phyloP scores from a whole-genome alignment of 305 asterid genomes.

The Plantago coronopus region DNA sequence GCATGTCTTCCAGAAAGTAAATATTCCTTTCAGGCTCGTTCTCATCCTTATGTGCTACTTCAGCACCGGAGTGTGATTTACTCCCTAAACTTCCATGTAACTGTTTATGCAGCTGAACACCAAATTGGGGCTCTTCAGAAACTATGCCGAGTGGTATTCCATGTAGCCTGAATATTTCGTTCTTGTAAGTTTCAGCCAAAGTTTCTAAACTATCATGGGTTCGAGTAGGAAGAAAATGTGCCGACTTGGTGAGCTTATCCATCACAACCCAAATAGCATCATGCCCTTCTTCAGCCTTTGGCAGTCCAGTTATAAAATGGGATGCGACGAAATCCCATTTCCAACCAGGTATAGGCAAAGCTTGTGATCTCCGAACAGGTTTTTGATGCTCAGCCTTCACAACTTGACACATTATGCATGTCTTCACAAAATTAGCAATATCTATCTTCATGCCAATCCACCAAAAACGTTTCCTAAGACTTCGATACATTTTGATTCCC shows the following conservation, averaged over 20 bases:
- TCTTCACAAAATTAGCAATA: not conserved
- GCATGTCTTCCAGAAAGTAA: too few species aligned
- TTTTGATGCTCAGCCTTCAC: not conserved
- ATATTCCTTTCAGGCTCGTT: too few species aligned
- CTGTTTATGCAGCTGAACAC: too few species aligned
- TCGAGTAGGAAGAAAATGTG: not conserved
- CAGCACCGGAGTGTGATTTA: too few species aligned
- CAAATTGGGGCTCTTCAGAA: too few species aligned
- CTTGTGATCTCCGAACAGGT: not conserved
- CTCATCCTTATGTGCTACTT: too few species aligned
- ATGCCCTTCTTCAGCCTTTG: not conserved
- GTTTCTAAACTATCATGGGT: too few species aligned
- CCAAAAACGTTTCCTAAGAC: not conserved
- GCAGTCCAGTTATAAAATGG: not conserved
- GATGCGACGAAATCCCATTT: not conserved
- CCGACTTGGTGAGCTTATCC: not conserved
- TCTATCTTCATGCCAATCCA: conserved; percentile 8
- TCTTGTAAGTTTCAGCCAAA: too few species aligned
- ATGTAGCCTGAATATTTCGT: too few species aligned
- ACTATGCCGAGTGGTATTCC: too few species aligned
- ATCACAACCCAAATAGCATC: not conserved
- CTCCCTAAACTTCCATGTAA: too few species aligned
- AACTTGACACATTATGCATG: not conserved
- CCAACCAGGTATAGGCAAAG: not conserved
- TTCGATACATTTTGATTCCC: not conserved